These are phyloP conservation scores for Yamadazyma blattariae DNA, from an alignment of 1,139 yeast species.

Conservation along the genomic window DNA sequence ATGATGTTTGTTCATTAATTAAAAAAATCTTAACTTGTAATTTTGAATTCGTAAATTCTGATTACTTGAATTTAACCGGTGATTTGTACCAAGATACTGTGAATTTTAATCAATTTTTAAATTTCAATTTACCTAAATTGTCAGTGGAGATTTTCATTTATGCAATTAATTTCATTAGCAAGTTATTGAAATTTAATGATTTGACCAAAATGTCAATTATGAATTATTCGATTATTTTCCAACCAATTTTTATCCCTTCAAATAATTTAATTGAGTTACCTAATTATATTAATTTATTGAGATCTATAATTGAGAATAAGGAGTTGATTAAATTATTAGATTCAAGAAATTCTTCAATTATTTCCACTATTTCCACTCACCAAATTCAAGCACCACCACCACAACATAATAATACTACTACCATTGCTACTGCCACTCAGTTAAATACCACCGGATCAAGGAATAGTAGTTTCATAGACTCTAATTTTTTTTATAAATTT, in stretches of 20 bases:
- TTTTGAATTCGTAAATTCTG: slow-evolving; percentile 11
- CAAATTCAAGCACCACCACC: not conserved
- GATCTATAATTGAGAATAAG: slow-evolving; percentile 8
- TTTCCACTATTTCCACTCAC: slow-evolving; percentile 1
- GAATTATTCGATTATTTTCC: slow-evolving; percentile 18
- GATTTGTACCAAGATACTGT: slow-evolving; percentile 8
- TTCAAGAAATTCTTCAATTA: slow-evolving; percentile 3
- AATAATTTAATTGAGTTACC: slow-evolving; percentile 14
- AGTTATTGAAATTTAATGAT: slow-evolving; percentile 8
- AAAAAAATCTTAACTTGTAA: slow-evolving; percentile 16
- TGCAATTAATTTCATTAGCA: slow-evolving; percentile 9
- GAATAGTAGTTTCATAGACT: slow-evolving; percentile 1
- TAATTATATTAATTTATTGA: slow-evolving; percentile 13
- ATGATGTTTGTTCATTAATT: slow-evolving; percentile 20
- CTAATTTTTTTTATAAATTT: slow-evolving; percentile 12
- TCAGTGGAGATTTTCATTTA: slow-evolving; percentile 13
- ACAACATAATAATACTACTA: not conserved
- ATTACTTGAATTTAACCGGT: slow-evolving; percentile 3
- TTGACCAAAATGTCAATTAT: slow-evolving; percentile 16
- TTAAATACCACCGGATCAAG: slow-evolving; percentile 3
- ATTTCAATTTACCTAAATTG: slow-evolving; percentile 7
- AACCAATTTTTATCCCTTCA: slow-evolving; percentile 16
- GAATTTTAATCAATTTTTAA: slow-evolving; percentile 12
- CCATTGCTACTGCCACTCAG: not conserved
- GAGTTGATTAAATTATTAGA: not conserved